A percentile compares a stretch with the other conserved stretches of the same genome.
These are phyloP conservation scores for Lachancea thermotolerans DNA, from an alignment of 805 yeast genomes.

Conservation along the genomic window DNA sequence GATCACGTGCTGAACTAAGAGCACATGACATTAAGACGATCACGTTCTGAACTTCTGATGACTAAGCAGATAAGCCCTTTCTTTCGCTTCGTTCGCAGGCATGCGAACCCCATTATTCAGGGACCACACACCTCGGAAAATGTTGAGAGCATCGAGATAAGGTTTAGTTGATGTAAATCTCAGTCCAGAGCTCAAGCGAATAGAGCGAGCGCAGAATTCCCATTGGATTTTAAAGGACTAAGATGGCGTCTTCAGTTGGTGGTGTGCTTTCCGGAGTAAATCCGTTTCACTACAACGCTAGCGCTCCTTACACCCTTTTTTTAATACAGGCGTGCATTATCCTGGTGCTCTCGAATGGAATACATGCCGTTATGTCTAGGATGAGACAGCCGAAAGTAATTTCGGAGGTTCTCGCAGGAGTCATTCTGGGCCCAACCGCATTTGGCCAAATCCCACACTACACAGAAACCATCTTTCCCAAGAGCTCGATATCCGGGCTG, in stretches of 20 bases:
- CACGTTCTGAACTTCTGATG: too few relatives aligned
- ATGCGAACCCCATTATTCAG: too few relatives aligned
- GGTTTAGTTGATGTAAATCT: too few relatives aligned
- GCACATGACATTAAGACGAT: too few relatives aligned
- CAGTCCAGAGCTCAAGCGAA: too few relatives aligned
- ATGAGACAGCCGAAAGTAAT: conserved; percentile 74
- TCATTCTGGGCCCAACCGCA: conserved; percentile 67
- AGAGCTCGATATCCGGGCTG: conserved; percentile 53
- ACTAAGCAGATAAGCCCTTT: too few relatives aligned
- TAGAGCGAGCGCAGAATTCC: too few relatives aligned
- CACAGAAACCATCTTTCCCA: conserved; percentile 58
- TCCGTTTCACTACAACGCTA: conserved; percentile 53
- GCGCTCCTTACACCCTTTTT: conserved; percentile 61
- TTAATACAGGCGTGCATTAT: conserved; percentile 64
- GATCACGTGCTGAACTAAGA: too few relatives aligned
- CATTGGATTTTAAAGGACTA: too few relatives aligned
- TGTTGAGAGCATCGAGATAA: too few relatives aligned
- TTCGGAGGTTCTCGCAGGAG: conserved; percentile 75
- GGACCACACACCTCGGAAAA: too few relatives aligned
- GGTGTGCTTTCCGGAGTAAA: conserved; percentile 69
- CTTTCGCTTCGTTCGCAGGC: too few relatives aligned
- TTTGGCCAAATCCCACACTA: conserved; percentile 66
- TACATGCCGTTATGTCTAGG: conserved; percentile 53
- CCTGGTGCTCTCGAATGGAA: conserved; percentile 48
- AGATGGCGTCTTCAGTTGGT: conserved; percentile 35